A percentile compares a stretch with the other conserved stretches of the same genome.
Evolutionary conservation across 805 yeast species (phyloP).

Genomic region (Wickerhamiella cacticola): DNA sequence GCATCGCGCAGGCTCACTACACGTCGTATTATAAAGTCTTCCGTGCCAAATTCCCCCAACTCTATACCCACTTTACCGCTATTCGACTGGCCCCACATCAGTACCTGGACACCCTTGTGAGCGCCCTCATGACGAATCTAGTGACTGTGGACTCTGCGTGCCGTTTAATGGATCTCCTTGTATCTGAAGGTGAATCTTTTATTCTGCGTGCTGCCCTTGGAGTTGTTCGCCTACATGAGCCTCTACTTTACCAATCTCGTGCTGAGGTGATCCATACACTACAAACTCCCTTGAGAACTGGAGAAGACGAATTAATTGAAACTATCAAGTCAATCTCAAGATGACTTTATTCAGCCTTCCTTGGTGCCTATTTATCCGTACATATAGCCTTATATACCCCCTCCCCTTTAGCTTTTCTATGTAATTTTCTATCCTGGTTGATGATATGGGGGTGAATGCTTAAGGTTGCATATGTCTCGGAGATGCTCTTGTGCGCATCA

Average conservation of each 20-base stretch:
- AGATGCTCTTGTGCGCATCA: too few relatives aligned
- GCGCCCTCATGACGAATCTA: slow-evolving; percentile 36
- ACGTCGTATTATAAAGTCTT: slow-evolving; percentile 40
- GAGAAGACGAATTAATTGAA: slow-evolving; percentile 22
- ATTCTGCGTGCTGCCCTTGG: slow-evolving; percentile 44
- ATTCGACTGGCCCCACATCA: slow-evolving; percentile 34
- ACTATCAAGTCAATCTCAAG: slow-evolving; percentile 20
- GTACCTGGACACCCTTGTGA: slow-evolving; percentile 35
- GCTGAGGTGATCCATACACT: slow-evolving; percentile 34
- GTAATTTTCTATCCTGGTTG: too few relatives aligned
- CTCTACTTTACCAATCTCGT: slow-evolving; percentile 40
- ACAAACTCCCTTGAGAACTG: slow-evolving; percentile 12
- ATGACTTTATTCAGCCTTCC: background rate
- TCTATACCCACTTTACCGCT: slow-evolving; percentile 41
- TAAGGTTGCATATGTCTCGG: too few relatives aligned
- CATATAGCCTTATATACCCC: background rate
- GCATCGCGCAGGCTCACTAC: slow-evolving; percentile 31
- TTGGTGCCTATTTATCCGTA: background rate
- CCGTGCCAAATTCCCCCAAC: slow-evolving; percentile 33
- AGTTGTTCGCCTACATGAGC: slow-evolving; percentile 37
- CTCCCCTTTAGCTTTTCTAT: too few relatives aligned
- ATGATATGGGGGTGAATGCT: too few relatives aligned
- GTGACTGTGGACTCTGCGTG: slow-evolving; percentile 37
- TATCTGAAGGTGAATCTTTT: slow-evolving; percentile 51
- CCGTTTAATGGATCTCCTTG: slow-evolving; percentile 44